phyloP scores from a whole-genome alignment of 2,329 filamentous ascomycete genomes.

The Cladosporium oxysporum region DNA sequence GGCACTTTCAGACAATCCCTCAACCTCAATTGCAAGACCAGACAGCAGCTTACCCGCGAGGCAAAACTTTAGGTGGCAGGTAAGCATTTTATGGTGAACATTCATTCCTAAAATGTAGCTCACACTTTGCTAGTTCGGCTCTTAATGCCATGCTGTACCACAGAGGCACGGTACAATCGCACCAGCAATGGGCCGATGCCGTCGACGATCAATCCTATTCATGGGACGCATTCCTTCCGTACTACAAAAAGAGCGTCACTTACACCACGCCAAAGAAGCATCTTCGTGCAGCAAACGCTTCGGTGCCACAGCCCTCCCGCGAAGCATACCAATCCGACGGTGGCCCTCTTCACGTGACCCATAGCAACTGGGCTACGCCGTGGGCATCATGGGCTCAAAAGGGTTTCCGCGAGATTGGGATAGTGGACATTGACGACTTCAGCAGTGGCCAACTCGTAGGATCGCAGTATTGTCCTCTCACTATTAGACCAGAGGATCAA shows the following conservation, averaged over 20 bases:
- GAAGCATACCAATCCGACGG: conserved; percentile 24
- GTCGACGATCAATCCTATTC: conserved; percentile 39
- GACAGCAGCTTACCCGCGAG: conserved; percentile 32
- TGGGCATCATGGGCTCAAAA: conserved; percentile 33
- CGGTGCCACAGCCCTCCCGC: conserved; percentile 23
- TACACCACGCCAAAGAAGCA: conserved; percentile 28
- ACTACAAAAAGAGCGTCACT: conserved; percentile 26
- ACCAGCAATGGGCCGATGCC: conserved; percentile 40
- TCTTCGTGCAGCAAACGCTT: conserved; percentile 30
- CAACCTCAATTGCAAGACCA: conserved; percentile 23
- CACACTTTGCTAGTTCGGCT: conserved; percentile 24
- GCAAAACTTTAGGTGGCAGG: conserved; percentile 34
- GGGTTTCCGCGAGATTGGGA: conserved; percentile 32
- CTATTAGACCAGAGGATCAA: conserved; percentile 13
- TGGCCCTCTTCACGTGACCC: conserved; percentile 36
- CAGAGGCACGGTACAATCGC: conserved; percentile 34
- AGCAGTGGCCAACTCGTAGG: conserved; percentile 31
- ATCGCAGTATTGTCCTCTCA: conserved; percentile 18
- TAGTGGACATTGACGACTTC: conserved; percentile 32
- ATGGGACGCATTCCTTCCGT: conserved; percentile 31
- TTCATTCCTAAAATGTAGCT: not conserved
- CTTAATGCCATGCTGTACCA: conserved; percentile 33
- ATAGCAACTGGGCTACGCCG: conserved; percentile 30
- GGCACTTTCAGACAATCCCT: conserved; percentile 32
- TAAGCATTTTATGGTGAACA: not conserved